Evolutionary conservation across 148 eudicot species (phyloP), one percentile per base, ranked within the genome.

Genomic region (Chenopodium quinoa): DNA sequence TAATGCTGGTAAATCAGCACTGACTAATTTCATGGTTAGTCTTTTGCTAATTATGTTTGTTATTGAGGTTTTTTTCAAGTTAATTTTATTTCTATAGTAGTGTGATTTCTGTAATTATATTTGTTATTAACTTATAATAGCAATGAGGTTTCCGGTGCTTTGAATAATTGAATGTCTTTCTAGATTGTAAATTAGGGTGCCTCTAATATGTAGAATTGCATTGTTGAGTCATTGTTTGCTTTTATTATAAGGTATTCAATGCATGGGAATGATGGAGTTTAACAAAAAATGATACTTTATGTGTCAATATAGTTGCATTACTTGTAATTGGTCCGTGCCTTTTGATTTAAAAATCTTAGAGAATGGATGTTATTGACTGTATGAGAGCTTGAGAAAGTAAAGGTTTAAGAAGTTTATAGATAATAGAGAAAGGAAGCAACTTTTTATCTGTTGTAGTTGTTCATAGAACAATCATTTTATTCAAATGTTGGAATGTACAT

Each of bases 1-100:
- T 4, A 95, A 95, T 89, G 99, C 99, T 73, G 99, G 98, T 37
- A 95, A 95, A 82, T 95, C 99, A 23, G 92, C 98, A 12, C 84
- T 95, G 31, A 92, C 99, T 29, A 95, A 95, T 86, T 88, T 13
- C 89, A 94, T 96, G 97, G 99, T 94, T 60, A 80, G 89, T 71
- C 63, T 74, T 34, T 52, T 58, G 78, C 31, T 77, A 19, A 27
- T 70, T 46, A 20, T 1, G 67, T 1, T 67, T 46, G 16, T 60
- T 7, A 47, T 62, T 75, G 2, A 31, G 37, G 13, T 60, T 32
- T 66, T 31, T 29, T 64, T 58, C 17, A 77, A 23, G 74, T 73
- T 75, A 16, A 23, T 56, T 82, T 54, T 34, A 32, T 74, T 5
- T 6, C 20, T 73, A 1, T 47, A 19, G 4, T 47, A 2, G 20